Evolutionary conservation across 257 asterid species (phyloP).

Genomic region (Forsythia viridissima): DNA sequence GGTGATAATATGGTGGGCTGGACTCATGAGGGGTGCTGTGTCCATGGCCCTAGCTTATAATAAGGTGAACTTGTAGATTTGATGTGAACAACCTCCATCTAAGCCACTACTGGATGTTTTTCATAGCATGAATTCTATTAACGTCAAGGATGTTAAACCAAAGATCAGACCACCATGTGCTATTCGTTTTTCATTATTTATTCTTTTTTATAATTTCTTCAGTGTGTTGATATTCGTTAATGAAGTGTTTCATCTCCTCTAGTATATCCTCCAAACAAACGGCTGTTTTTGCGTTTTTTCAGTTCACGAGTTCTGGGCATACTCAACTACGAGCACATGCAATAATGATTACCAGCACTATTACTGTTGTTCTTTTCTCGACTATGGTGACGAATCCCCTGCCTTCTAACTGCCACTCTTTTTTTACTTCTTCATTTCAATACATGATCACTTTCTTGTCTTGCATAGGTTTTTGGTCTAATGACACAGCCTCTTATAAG

Average conservation of each 20-base stretch:
- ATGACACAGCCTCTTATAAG: slow-evolving; percentile 45
- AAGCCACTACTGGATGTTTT: background rate
- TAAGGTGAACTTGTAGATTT: slow-evolving; percentile 29
- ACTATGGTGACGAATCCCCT: slow-evolving; percentile 34
- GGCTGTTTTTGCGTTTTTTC: slow-evolving; percentile 8
- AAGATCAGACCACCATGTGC: background rate
- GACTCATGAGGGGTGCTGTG: slow-evolving; percentile 49
- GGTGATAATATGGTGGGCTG: slow-evolving; percentile 54
- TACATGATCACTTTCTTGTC: background rate
- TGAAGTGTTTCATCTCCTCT: background rate
- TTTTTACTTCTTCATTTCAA: background rate
- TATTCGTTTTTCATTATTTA: background rate
- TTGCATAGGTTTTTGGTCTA: slow-evolving; percentile 38
- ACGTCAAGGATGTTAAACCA: background rate
- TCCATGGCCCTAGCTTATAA: slow-evolving; percentile 52
- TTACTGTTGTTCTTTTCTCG: slow-evolving; percentile 46
- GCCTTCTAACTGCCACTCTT: background rate
- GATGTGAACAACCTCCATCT: background rate
- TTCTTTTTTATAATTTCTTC: background rate
- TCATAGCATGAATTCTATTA: background rate
- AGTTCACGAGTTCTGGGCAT: slow-evolving; percentile 41
- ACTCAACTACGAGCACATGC: slow-evolving; percentile 36
- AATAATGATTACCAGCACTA: slow-evolving; percentile 50
- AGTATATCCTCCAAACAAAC: background rate
- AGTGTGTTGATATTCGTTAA: background rate